phyloP scores from a whole-genome alignment of 768 basidiomycete species.

The button mushroom (Agaricus bisporus) region DNA sequence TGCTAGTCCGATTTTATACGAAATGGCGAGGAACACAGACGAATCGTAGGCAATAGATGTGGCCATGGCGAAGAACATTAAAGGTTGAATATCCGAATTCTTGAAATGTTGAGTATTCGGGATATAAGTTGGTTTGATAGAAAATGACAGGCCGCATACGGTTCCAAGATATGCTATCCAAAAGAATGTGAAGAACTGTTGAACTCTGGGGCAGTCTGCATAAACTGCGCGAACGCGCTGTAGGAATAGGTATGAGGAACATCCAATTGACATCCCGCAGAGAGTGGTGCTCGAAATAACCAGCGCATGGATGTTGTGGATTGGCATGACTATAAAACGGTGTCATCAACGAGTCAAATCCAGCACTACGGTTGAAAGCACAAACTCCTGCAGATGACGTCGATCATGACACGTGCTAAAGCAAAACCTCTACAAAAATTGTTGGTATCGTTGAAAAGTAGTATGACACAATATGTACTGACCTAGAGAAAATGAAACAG shows the following conservation, averaged over 20 bases:
- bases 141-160: constrained; percentile 18
- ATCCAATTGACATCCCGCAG: background rate
- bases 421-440: background rate
- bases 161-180: constrained; percentile 21
- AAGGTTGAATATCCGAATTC: too few relatives aligned
- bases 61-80: too few relatives aligned
- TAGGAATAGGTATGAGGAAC: constrained; percentile 24
- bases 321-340: background rate
- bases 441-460: background rate
- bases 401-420: background rate
- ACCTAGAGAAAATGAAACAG: constrained; percentile 3
- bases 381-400: background rate
- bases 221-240: constrained; percentile 26
- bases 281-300: background rate
- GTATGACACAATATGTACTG: background rate
- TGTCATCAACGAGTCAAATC: too few relatives aligned
- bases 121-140: constrained; percentile 15
- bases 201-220: constrained; percentile 14
- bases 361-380: background rate
- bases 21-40: constrained; percentile 29
- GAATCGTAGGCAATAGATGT: constrained; percentile 23
- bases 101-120: constrained; percentile 19
- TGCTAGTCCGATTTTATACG: constrained; percentile 18
- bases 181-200: constrained; percentile 19
- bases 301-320: background rate